A percentile compares a stretch with the other conserved stretches of the same genome.
phyloP scores from a whole-genome alignment of 768 basidiomycete species.

The Epithele typhae region DNA sequence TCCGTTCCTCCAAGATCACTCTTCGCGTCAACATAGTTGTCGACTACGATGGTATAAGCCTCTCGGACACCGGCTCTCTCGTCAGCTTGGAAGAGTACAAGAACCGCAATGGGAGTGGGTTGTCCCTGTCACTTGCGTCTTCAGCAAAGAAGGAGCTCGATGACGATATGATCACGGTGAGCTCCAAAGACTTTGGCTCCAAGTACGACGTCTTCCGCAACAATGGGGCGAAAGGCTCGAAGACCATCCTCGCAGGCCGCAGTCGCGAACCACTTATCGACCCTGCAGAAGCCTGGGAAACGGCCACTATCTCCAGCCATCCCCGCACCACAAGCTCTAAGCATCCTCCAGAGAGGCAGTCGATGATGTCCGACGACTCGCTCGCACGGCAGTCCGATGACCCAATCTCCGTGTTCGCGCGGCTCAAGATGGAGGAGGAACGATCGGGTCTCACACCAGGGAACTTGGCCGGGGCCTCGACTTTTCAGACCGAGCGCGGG shows the following conservation, averaged over 20 bases:
- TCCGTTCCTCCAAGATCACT: conserved; percentile 66
- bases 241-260: conserved; percentile 22
- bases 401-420: conserved; percentile 39
- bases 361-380: conserved; percentile 1
- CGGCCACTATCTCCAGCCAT: conserved; percentile 16
- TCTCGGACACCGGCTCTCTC: conserved; percentile 85
- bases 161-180: conserved; percentile 73
- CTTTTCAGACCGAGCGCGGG: conserved; percentile 59
- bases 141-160: conserved; percentile 42
- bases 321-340: conserved; percentile 12
- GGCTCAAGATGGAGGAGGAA: conserved; percentile 47
- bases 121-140: conserved; percentile 45
- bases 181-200: conserved; percentile 55
- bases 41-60: conserved; percentile 87
- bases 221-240: conserved; percentile 15
- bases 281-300: conserved; percentile 17
- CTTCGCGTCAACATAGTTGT: conserved; percentile 72
- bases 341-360: neutral
- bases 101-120: conserved; percentile 50
- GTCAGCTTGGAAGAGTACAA: conserved; percentile 73
- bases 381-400: conserved; percentile 11
- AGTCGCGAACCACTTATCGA: conserved; percentile 20
- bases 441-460: conserved; percentile 24
- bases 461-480: conserved; percentile 34
- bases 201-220: conserved; percentile 19